A percentile compares a stretch with the other conserved stretches of the same genome.
Evolutionary conservation across 805 yeast species (phyloP).

Genomic region (Zygosaccharomyces pseudorouxii): DNA sequence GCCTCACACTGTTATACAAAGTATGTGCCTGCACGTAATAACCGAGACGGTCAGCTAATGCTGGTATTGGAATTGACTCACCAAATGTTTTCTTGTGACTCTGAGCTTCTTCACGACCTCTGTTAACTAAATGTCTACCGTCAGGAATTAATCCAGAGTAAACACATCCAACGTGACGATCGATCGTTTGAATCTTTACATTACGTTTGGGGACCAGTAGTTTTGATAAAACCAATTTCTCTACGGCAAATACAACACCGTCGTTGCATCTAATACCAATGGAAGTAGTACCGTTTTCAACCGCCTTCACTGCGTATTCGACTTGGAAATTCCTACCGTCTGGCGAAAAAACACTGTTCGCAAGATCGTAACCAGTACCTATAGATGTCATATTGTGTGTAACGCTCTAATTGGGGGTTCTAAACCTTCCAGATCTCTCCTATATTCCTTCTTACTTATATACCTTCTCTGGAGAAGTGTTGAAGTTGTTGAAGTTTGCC

Average conservation of each 20-base stretch:
- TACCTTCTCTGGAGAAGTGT: background rate
- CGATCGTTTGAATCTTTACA: constrained; percentile 87
- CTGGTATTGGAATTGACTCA: constrained; percentile 70
- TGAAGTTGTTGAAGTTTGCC: constrained; percentile 12
- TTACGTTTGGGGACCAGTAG: constrained; percentile 85
- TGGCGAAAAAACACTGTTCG: constrained; percentile 85
- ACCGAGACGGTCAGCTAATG: constrained; percentile 81
- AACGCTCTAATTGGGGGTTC: background rate
- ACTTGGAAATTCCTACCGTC: constrained; percentile 96
- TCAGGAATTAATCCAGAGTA: constrained; percentile 96
- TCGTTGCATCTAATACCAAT: constrained; percentile 88
- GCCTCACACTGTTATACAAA: constrained; percentile 93
- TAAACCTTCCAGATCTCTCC: background rate
- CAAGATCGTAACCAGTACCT: constrained; percentile 98
- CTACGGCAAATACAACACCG: constrained; percentile 95
- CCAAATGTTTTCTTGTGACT: constrained; percentile 73
- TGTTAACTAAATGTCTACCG: constrained; percentile 86
- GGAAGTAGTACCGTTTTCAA: constrained; percentile 94
- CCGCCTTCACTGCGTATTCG: constrained; percentile 96
- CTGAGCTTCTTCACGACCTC: constrained; percentile 89
- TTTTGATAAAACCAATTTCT: constrained; percentile 82
- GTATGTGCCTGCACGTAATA: constrained; percentile 93
- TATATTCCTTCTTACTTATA: background rate
- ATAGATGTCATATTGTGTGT: constrained; percentile 65
- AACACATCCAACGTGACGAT: constrained; percentile 88